Percentiles rank a stretch among this genome's conserved stretches.
Evolutionary conservation across 352 stramenopile species (phyloP).

Genomic region (Globisporangium orthogonon): DNA sequence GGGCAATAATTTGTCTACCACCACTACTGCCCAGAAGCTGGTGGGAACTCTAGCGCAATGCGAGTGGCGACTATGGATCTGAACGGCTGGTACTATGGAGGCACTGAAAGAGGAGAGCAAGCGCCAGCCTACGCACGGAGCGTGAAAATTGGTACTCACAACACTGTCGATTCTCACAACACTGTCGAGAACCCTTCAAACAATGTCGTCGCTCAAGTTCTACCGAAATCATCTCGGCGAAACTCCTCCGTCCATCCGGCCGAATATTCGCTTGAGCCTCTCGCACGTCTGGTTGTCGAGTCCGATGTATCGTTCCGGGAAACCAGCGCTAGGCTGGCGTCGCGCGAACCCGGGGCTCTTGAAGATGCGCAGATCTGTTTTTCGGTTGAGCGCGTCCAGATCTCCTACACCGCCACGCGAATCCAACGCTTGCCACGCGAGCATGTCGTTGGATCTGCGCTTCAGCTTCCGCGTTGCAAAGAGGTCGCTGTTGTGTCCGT

Average conservation of each 20-base stretch:
- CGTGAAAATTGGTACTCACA: no score
- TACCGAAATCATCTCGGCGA: no score
- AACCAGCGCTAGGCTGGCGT: slow-evolving; percentile 41
- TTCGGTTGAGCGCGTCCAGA: slow-evolving; percentile 14
- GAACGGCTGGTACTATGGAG: no score
- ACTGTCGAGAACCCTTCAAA: no score
- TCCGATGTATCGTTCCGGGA: slow-evolving; percentile 72
- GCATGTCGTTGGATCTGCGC: neutral
- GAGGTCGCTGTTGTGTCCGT: slow-evolving; percentile 24
- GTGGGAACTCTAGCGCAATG: no score
- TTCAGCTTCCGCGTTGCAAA: slow-evolving; percentile 1
- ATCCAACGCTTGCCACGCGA: neutral
- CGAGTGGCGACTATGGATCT: no score
- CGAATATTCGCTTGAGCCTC: slow-evolving; percentile 69
- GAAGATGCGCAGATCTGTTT: slow-evolving; percentile 74
- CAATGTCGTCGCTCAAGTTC: no score
- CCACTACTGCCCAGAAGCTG: no score
- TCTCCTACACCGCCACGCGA: neutral
- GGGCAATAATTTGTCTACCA: no score
- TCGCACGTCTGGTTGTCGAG: slow-evolving; percentile 74
- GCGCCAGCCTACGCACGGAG: no score
- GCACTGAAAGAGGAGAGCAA: no score
- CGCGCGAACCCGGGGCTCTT: slow-evolving; percentile 52
- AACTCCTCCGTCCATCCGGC: slow-evolving; percentile 35
- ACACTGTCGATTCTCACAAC: no score